Evolutionary conservation across 2,329 filamentous ascomycete species (phyloP), one percentile per base, ranked within the genome.

Genomic region (Penicillium expansum): DNA sequence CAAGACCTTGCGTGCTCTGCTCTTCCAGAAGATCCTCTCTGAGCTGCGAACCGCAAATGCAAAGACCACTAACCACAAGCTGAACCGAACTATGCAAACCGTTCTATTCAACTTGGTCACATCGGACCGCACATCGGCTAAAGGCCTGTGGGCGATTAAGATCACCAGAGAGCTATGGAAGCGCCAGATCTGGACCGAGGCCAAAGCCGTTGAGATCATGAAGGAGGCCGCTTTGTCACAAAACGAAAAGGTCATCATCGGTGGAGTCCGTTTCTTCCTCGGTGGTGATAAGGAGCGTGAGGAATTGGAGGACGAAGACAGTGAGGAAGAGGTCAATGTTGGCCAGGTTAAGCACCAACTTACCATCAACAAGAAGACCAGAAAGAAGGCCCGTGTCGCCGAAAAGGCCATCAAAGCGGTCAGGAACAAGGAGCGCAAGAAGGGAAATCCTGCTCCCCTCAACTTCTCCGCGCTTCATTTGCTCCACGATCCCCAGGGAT

Each of bases 401-500:
- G 89, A 90, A 55, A 91, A 86, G 71, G 94, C 94, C 0, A 83
- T 92, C 4, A 84, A 86, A n/a, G 90, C 87, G 62, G 83, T 96
- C 39, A 95, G 91, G 78, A 86, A 82, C 70, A 85, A 88, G 69
- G 91, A 96, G 72, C 87, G 86, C 70, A 95, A 95, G 81, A 97
- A 96, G 83, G 85, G 86, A 62, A 85, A 90, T 62, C 90, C 92
- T 4, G 90, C 95, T 67, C 86, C 89, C 1, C 83, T 99, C 62
- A 99, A 99, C 78, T 99, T 99, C 74, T 97, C 92, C 0, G 94
- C 94, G 0, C 82, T 99, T 39, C 94, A 99, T 72, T 82, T 99
- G 22, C 82, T 99, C 3, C 90, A 97, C 73, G 92, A 97, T 65
- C 92, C 94, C 0, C 94, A 99, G 72, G 90, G 90, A 0, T 97